Conservation (phyloP, 352 stramenopile species). For the Phytophthora kernoviae region DNA sequence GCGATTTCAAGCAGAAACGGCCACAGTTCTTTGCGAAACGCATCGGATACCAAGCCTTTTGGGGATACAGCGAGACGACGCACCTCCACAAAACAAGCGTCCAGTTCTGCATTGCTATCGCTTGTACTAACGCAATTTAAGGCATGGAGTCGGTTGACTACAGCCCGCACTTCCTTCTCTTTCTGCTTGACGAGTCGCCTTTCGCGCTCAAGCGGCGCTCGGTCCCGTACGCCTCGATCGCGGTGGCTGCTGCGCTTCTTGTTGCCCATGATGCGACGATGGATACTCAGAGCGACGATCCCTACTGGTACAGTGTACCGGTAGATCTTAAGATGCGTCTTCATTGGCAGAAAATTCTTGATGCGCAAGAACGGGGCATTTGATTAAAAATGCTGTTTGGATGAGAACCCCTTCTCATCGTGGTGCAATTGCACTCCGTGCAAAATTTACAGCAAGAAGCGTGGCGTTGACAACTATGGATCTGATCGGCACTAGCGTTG, state of each 20-base stretch:
- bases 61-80: conserved; percentile 64
- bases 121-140: conserved; percentile 11
- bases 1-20: conserved; percentile 49
- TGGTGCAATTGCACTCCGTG: too few species aligned
- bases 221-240: conserved; percentile 41
- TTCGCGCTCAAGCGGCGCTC: conserved; percentile 39
- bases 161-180: conserved; percentile 50
- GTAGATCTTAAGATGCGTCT: background rate
- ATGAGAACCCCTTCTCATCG: too few species aligned
- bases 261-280: conserved; percentile 26
- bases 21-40: conserved; percentile 71
- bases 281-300: conserved; percentile 4
- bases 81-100: conserved; percentile 55
- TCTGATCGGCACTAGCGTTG: too few species aligned
- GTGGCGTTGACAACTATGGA: too few species aligned
- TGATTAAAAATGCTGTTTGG: too few species aligned
- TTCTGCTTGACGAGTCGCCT: conserved; percentile 55
- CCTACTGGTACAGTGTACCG: background rate
- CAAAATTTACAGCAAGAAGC: too few species aligned
- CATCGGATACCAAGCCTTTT: conserved; percentile 57
- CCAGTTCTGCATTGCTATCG: conserved; percentile 21
- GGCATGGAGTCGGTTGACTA: conserved; percentile 32
- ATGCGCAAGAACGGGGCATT: too few species aligned
- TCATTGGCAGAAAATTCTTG: conserved; percentile 1
- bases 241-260: conserved; percentile 41